Evolutionary conservation across 2,329 filamentous ascomycete species (phyloP).

Genomic region (Colletotrichum higginsianum): DNA sequence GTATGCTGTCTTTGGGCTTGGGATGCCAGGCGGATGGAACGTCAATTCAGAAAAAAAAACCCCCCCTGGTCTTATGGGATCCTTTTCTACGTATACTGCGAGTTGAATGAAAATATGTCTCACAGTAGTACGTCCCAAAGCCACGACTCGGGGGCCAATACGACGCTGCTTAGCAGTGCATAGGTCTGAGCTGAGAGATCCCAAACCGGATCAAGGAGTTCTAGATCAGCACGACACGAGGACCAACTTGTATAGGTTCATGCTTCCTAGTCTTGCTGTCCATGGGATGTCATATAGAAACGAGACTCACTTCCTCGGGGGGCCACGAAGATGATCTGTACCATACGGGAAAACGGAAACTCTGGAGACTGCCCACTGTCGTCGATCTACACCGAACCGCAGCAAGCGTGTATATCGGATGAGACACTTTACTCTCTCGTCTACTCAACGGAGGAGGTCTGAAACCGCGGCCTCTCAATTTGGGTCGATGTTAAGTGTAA

Average conservation of each 20-base stretch:
- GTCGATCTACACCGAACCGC: background rate
- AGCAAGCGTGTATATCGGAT: background rate
- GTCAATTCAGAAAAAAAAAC: background rate
- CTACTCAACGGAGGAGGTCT: background rate
- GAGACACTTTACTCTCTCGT: background rate
- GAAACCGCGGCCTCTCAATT: background rate
- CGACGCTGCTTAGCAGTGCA: constrained; percentile 3
- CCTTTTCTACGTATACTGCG: background rate
- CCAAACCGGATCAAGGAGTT: constrained; percentile 17
- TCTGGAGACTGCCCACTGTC: background rate
- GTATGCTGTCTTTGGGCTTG: too few relatives aligned
- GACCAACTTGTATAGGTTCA: background rate
- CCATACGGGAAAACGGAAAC: background rate
- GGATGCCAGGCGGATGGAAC: background rate
- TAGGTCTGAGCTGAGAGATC: constrained; percentile 24
- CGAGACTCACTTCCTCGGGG: constrained; percentile 2
- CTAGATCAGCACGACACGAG: constrained; percentile 1
- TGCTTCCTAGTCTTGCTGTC: constrained; percentile 2
- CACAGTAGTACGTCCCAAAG: background rate
- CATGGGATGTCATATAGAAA: constrained; percentile 1
- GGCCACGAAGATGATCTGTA: constrained; percentile 2
- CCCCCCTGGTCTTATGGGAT: background rate
- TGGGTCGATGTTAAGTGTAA: background rate
- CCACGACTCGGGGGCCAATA: background rate
- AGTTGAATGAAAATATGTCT: background rate